These are phyloP conservation scores for Alternaria infectoria DNA, from an alignment of 2,329 filamentous ascomycete genomes.

Conservation along the genomic window DNA sequence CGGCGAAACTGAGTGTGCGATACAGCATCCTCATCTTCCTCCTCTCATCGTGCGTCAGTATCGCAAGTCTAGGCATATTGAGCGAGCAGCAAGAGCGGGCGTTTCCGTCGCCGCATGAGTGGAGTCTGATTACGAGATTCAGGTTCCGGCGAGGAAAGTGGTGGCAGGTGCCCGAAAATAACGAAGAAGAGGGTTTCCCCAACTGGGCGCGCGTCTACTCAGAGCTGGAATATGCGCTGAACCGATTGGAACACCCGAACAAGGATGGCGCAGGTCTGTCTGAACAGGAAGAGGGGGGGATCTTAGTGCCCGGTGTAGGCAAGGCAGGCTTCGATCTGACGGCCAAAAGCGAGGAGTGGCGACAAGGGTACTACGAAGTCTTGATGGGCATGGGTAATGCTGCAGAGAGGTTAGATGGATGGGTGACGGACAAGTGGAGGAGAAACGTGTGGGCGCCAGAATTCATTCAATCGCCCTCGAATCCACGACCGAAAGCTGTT, in stretches of 20 bases:
- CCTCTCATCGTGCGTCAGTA: constrained; percentile 63
- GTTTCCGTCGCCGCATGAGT: constrained; percentile 83
- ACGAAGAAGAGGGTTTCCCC: constrained; percentile 64
- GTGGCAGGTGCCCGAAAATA: constrained; percentile 59
- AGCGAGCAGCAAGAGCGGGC: constrained; percentile 77
- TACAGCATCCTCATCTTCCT: constrained; percentile 72
- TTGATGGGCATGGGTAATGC: constrained; percentile 78
- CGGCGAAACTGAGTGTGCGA: constrained; percentile 72
- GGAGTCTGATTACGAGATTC: constrained; percentile 74
- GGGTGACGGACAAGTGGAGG: constrained; percentile 69
- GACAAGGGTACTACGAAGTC: constrained; percentile 81
- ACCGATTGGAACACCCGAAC: constrained; percentile 70
- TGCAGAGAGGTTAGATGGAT: constrained; percentile 82
- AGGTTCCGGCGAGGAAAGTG: constrained; percentile 64
- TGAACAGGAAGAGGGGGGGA: constrained; percentile 62
- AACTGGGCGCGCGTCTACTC: constrained; percentile 74
- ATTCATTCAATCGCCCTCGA: constrained; percentile 80
- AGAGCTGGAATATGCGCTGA: constrained; percentile 65
- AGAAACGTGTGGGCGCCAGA: constrained; percentile 73
- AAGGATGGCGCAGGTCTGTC: constrained; percentile 71
- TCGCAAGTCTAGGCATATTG: constrained; percentile 69
- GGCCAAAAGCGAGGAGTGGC: constrained; percentile 81
- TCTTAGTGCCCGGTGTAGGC: constrained; percentile 41
- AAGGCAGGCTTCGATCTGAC: constrained; percentile 70
- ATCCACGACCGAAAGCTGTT: constrained; percentile 77